Conservation (phyloP, 306 rosid species). For the Arachis stenosperma region DNA sequence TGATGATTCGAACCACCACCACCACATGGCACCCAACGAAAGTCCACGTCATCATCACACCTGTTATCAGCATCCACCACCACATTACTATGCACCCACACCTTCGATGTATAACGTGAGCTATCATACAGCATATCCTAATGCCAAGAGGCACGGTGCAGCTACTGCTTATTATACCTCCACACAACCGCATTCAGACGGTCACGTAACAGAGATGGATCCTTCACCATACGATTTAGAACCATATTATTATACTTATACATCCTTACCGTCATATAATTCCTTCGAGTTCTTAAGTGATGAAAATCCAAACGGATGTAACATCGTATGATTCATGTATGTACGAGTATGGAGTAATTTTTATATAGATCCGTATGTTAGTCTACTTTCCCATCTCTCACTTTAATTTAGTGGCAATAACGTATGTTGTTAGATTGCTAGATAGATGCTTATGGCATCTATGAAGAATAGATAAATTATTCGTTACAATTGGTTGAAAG, state of each 20-base stretch:
- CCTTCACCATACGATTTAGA: conserved; percentile 27
- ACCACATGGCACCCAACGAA: conserved; percentile 43
- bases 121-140: conserved; percentile 47
- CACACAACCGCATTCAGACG: conserved; percentile 44
- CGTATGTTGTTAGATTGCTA: too few species aligned
- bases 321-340: conserved; percentile 42
- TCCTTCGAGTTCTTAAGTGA: conserved; percentile 73
- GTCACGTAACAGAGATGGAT: conserved; percentile 21
- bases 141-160: conserved; percentile 39
- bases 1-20: conserved; percentile 34
- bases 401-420: too few species aligned
- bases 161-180: conserved; percentile 50
- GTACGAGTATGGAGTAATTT: conserved; percentile 40
- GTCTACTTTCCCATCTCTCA: too few species aligned
- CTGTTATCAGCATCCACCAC: conserved; percentile 41
- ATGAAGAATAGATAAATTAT: too few species aligned
- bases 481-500: too few species aligned
- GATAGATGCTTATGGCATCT: too few species aligned
- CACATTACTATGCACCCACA: conserved; percentile 39
- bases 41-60: conserved; percentile 38
- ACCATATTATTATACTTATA: background rate
- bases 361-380: conserved; percentile 14
- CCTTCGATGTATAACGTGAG: conserved; percentile 42
- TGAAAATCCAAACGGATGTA: conserved; percentile 82
- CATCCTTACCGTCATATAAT: conserved; percentile 35